These are phyloP conservation scores for Penicillium simplicissimum DNA, from an alignment of 495 filamentous ascomycete species.

Conservation along the genomic window DNA sequence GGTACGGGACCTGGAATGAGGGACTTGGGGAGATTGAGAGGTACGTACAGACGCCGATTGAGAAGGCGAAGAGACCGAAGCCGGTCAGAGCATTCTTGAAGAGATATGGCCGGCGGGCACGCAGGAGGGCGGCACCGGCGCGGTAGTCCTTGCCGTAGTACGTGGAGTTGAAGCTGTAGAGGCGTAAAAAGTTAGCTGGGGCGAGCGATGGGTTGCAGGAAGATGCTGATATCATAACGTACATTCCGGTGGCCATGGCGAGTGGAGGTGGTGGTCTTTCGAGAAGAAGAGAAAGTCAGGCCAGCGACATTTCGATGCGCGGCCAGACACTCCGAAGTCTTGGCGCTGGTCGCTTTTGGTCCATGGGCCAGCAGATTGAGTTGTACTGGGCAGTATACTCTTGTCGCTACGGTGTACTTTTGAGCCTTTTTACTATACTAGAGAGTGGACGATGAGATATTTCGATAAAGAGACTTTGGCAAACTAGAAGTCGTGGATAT, in stretches of 20 bases:
- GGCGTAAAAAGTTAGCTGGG: conserved; percentile 17
- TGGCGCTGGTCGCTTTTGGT: conserved; percentile 19
- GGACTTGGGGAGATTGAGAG: background rate
- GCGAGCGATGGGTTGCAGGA: background rate
- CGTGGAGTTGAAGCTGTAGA: conserved; percentile 67
- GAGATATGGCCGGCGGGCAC: conserved; percentile 87
- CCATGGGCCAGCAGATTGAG: background rate
- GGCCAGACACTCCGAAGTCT: conserved; percentile 21
- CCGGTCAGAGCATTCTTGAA: conserved; percentile 85
- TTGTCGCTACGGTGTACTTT: background rate
- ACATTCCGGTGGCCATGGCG: conserved; percentile 49
- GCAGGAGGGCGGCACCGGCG: conserved; percentile 80
- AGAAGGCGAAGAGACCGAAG: conserved; percentile 64
- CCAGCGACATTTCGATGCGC: conserved; percentile 12
- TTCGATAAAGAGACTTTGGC: background rate
- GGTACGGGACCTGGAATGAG: background rate
- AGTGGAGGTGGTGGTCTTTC: conserved; percentile 2
- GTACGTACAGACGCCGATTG: conserved; percentile 77
- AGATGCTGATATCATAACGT: conserved; percentile 18
- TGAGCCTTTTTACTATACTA: background rate
- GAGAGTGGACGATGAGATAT: too few species aligned
- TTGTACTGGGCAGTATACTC: background rate
- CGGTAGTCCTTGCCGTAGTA: conserved; percentile 88
- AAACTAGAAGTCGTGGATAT: background rate
- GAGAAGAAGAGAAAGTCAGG: conserved; percentile 6